Percentiles rank a stretch among this genome's conserved stretches.
Evolutionary conservation across 306 rosid genomes (phyloP).

Genomic region (Pterocarpus santalinus): DNA sequence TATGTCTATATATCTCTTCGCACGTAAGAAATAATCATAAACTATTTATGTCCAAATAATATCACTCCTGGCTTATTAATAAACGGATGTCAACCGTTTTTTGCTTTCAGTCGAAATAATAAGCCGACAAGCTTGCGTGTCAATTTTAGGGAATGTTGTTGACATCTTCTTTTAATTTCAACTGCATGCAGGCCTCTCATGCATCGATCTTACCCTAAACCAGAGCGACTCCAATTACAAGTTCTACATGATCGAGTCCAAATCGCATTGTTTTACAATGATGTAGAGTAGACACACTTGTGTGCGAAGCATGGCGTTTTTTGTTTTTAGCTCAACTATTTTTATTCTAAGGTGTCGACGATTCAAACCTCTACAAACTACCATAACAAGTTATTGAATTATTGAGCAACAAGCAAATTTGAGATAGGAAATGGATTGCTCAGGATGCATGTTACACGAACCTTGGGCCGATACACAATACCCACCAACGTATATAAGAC

Average conservation of each 20-base stretch:
- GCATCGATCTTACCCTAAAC: background rate
- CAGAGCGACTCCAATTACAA: background rate
- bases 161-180: background rate
- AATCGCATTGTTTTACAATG: background rate
- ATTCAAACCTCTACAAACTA: too few species aligned
- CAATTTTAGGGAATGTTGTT: background rate
- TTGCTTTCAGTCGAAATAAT: background rate
- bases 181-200: background rate
- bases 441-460: too few species aligned
- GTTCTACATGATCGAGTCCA: background rate
- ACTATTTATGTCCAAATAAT: too few species aligned
- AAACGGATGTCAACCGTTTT: background rate
- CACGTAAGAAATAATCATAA: background rate
- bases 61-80: background rate
- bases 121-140: background rate
- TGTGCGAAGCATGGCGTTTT: background rate
- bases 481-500: too few species aligned
- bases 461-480: too few species aligned
- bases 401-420: too few species aligned
- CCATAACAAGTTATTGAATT: background rate
- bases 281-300: background rate
- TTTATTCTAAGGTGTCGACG: background rate
- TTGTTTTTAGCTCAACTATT: background rate
- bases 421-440: background rate
- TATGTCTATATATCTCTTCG: background rate